Evolutionary conservation across 2,329 filamentous ascomycete species (phyloP).

Genomic region (Penicillium palitans): DNA sequence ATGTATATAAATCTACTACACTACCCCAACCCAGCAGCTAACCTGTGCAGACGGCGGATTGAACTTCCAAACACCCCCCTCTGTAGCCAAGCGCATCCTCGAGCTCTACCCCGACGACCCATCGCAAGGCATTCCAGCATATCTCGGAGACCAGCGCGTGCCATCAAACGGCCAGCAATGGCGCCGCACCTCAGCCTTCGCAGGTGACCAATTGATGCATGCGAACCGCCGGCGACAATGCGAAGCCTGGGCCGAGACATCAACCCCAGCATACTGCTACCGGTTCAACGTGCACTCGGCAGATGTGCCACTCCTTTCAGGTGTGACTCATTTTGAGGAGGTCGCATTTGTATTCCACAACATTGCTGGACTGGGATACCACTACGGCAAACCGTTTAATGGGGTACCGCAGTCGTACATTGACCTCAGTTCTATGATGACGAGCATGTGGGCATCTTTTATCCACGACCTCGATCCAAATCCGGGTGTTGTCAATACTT

Average conservation of each 20-base stretch:
- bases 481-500: constrained; percentile 24
- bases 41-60: constrained; percentile 27
- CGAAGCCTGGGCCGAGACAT: constrained; percentile 51
- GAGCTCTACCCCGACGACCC: constrained; percentile 56
- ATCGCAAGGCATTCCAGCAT: constrained; percentile 50
- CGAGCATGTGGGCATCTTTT: constrained; percentile 55
- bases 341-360: constrained; percentile 59
- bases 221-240: constrained; percentile 56
- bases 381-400: constrained; percentile 38
- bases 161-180: constrained; percentile 50
- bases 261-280: constrained; percentile 59
- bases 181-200: constrained; percentile 56
- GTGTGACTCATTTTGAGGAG: constrained; percentile 58
- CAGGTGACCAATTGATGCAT: constrained; percentile 58
- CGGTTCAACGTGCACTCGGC: constrained; percentile 58
- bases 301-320: constrained; percentile 45
- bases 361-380: constrained; percentile 49
- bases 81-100: constrained; percentile 45
- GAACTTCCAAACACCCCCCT: constrained; percentile 25
- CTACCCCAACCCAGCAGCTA: background rate
- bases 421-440: constrained; percentile 51
- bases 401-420: constrained; percentile 46
- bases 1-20: background rate
- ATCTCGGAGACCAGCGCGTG: constrained; percentile 36
- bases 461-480: constrained; percentile 51